These are phyloP conservation scores for Ceratocystis cubensis DNA, from an alignment of 2,329 filamentous ascomycete species.

Conservation along the genomic window DNA sequence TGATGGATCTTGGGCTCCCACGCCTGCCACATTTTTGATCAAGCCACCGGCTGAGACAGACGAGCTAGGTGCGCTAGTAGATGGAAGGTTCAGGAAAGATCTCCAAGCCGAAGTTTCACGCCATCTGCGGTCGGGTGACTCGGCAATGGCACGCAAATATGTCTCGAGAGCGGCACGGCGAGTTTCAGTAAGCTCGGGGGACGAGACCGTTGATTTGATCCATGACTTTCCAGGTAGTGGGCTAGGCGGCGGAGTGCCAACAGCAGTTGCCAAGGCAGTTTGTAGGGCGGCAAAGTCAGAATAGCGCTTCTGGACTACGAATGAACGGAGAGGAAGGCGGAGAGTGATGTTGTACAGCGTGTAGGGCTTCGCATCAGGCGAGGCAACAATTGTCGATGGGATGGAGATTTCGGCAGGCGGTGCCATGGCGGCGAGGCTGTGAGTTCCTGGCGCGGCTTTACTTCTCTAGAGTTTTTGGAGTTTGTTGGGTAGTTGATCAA, in stretches of 20 bases:
- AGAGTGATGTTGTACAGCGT: constrained; percentile 70
- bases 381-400: constrained; percentile 48
- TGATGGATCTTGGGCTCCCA: constrained; percentile 43
- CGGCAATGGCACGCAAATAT: constrained; percentile 61
- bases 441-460: not conserved
- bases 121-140: constrained; percentile 63
- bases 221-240: constrained; percentile 62
- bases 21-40: constrained; percentile 29
- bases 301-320: constrained; percentile 68
- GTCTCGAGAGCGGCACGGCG: constrained; percentile 56
- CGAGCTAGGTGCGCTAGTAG: constrained; percentile 37
- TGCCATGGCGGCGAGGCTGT: constrained; percentile 37
- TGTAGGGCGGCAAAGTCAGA: constrained; percentile 64
- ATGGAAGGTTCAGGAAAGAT: constrained; percentile 58
- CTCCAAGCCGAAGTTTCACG: constrained; percentile 61
- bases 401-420: constrained; percentile 56
- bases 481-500: not conserved
- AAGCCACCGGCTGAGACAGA: constrained; percentile 36
- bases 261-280: constrained; percentile 44
- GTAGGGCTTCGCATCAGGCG: constrained; percentile 50
- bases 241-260: constrained; percentile 51
- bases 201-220: constrained; percentile 60
- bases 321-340: constrained; percentile 62
- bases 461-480: not conserved
- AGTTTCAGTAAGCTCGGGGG: constrained; percentile 55